Percentiles rank a stretch among this genome's conserved stretches.
Evolutionary conservation across 371 early-diverging fungal genomes (phyloP).

Genomic region (Amoeboaphelidium protococcarum): DNA sequence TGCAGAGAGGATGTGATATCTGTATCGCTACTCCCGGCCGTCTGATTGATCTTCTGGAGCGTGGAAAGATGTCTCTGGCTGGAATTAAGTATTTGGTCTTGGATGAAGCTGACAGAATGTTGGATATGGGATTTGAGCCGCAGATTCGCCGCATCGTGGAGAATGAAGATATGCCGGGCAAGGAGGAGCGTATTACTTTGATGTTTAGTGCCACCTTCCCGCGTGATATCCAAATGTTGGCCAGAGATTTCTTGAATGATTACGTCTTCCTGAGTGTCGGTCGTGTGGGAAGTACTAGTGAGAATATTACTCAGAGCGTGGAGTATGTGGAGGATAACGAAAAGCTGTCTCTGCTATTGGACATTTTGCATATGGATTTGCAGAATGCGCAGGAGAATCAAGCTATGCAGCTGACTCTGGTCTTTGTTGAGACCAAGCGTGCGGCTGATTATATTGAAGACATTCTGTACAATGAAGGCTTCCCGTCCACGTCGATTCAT

Average conservation of each 20-base stretch:
- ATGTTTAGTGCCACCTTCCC: conserved; percentile 97
- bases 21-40: conserved; percentile 92
- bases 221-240: conserved; percentile 70
- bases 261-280: conserved; percentile 83
- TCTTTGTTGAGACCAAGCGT: conserved; percentile 63
- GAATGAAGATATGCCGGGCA: conserved; percentile 62
- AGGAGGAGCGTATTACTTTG: conserved; percentile 62
- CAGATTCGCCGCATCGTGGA: conserved; percentile 93
- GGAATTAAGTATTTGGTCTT: conserved; percentile 16
- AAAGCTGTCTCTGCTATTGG: conserved; percentile 48
- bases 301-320: conserved; percentile 81
- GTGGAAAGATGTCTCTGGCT: conserved; percentile 38
- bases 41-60: conserved; percentile 80
- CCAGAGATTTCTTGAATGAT: conserved; percentile 75
- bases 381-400: conserved; percentile 16
- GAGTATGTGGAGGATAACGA: conserved; percentile 67
- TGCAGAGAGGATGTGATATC: conserved; percentile 24
- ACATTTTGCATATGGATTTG: conserved; percentile 40
- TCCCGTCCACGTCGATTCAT: conserved; percentile 82
- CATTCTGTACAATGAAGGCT: conserved; percentile 29
- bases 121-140: conserved; percentile 98
- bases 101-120: conserved; percentile 98
- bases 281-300: conserved; percentile 79
- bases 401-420: conserved; percentile 33
- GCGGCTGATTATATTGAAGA: conserved; percentile 47